Evolutionary conservation across 257 asterid species (phyloP).

Genomic region (Prunella vulgaris): DNA sequence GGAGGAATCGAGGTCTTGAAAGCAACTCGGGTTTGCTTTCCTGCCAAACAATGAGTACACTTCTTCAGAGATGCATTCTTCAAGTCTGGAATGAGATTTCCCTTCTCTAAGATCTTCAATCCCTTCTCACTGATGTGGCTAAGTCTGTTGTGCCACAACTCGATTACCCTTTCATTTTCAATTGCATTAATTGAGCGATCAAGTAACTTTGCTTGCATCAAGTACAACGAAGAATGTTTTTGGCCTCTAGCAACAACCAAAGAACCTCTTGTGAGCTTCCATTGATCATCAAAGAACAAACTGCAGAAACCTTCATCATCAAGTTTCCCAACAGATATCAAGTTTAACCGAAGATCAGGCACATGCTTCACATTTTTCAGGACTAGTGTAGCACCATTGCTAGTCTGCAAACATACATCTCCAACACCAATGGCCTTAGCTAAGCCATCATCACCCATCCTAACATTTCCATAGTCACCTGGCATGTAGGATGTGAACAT

Average conservation of each 20-base stretch:
- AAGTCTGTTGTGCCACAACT: too few species aligned
- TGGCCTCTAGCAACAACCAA: neutral
- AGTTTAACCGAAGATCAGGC: neutral
- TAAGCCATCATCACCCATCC: neutral
- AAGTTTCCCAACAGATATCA: neutral
- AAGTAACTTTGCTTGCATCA: neutral
- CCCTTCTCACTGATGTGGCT: too few species aligned
- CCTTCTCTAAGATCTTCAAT: too few species aligned
- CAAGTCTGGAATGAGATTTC: too few species aligned
- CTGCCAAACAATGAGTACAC: too few species aligned
- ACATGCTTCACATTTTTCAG: neutral
- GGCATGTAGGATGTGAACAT: neutral
- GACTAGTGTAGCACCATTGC: neutral
- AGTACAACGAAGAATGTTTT: neutral
- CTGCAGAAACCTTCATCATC: conserved; percentile 12
- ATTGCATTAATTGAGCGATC: too few species aligned
- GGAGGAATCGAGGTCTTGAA: too few species aligned
- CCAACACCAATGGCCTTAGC: neutral
- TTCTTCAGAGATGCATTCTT: too few species aligned
- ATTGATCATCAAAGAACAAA: neutral
- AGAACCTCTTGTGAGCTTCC: neutral
- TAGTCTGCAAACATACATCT: neutral
- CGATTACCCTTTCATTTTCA: too few species aligned
- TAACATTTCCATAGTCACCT: neutral
- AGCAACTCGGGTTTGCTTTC: too few species aligned